A percentile compares a stretch with the other conserved stretches of the same genome.
phyloP scores from a whole-genome alignment of 2,329 filamentous ascomycete genomes.

The Colletotrichum phormii region DNA sequence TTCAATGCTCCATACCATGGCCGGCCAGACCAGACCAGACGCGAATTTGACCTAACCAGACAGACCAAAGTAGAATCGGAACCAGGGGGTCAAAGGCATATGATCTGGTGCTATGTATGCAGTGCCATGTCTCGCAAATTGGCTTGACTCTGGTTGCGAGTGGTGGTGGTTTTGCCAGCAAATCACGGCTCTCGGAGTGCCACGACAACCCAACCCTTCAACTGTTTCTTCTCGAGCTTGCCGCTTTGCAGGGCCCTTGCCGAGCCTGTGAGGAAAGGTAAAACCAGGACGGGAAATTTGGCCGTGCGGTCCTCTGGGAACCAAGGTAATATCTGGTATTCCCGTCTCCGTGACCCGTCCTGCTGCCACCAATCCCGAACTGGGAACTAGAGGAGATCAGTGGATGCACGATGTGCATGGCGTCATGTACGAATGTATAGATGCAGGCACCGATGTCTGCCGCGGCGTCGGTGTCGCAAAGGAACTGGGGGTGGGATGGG shows the following conservation, averaged over 20 bases:
- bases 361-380: background rate
- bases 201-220: slow-evolving; percentile 11
- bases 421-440: slow-evolving; percentile 30
- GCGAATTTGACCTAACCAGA: background rate
- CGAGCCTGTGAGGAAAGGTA: background rate
- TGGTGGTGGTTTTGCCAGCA: slow-evolving; percentile 23
- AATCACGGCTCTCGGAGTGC: slow-evolving; percentile 20
- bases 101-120: slow-evolving; percentile 5
- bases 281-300: slow-evolving; percentile 4
- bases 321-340: background rate
- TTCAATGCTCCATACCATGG: background rate
- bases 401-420: slow-evolving; percentile 26
- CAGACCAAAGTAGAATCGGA: background rate
- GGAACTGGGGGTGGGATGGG: background rate
- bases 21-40: background rate
- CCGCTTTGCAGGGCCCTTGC: background rate
- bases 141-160: background rate
- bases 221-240: background rate
- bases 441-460: slow-evolving; percentile 35
- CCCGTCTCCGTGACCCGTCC: background rate
- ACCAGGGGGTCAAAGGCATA: background rate
- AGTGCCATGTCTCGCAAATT: slow-evolving; percentile 27
- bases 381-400: slow-evolving; percentile 13
- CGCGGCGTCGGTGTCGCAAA: slow-evolving; percentile 15
- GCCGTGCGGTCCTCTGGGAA: background rate